Base-by-base conservation (phyloP, 306 rosid genomes). In the Quercus suber region DNA sequence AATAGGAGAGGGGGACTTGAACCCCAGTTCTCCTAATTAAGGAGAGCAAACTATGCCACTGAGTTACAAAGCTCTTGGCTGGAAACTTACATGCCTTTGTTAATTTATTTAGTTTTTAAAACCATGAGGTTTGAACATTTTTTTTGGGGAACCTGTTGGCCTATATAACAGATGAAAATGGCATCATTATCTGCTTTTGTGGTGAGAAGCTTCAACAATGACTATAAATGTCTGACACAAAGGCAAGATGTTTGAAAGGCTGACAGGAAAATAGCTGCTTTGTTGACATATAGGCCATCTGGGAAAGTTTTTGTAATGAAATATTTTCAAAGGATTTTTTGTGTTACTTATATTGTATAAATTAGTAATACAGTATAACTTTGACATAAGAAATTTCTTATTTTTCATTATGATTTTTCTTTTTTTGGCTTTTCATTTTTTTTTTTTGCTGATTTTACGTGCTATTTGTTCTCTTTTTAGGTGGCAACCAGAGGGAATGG, bases 401-500 rank as follows among this genome's bases (percentile, higher is more conserved):
- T 5, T 55, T 73, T 51, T 63, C 25, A 14, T 56, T 5, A 59
- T 59, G 49, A 23, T 21, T 57, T 69, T 73, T 69, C 27, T 25
- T 30, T 59, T 78, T 61, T 35, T 73, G 71, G 25, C 51, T 57
- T 41, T 71, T 82, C 55, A 33, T 30, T 59, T 20, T 7, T 49
- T 23, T 84, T 70, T 56, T 55, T 43, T 51, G 55, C 33, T 33
- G 53, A 45, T 37, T 80, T 84, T 76, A 33, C 56, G 3, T 77
- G 30, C 75, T 72, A 75, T 55, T 45, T 78, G 25, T 61, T 79
- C 56, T 52, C 43, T 63, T 77, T 74, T 78, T 51, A 94, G 98
- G 97, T 94, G 80, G 97, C 95, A 33, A 80, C 83, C 18, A 79
- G 91, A 85, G 92, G 23, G 23, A 23, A 23, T 23, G 23, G 23